Evolutionary conservation across 1,139 yeast genomes (phyloP).

Genomic region (Blastobotrys ciferrii): DNA sequence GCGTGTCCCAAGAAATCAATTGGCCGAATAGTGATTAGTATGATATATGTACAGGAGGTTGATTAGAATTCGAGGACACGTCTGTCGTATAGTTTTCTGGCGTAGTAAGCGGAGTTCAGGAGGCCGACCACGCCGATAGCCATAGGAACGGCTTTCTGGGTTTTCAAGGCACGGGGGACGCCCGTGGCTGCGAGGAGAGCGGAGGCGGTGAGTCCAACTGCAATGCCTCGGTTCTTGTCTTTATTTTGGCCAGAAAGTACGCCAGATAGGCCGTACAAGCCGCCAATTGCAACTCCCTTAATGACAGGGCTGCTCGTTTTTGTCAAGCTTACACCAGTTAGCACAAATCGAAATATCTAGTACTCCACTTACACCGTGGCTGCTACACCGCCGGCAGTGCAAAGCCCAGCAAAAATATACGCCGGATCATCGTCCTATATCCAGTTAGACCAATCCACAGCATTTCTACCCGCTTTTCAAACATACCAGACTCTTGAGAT

Average conservation of each 20-base stretch:
- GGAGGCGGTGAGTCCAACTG: slow-evolving; percentile 74
- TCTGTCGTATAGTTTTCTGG: slow-evolving; percentile 60
- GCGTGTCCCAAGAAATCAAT: too few relatives aligned
- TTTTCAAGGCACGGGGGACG: slow-evolving; percentile 60
- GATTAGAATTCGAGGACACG: slow-evolving; percentile 5
- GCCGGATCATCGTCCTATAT: slow-evolving; percentile 50
- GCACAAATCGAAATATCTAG: not conserved
- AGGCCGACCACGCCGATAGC: slow-evolving; percentile 63
- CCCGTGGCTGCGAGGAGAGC: slow-evolving; percentile 63
- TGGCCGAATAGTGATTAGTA: too few relatives aligned
- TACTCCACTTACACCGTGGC: slow-evolving; percentile 52
- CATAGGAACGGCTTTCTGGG: slow-evolving; percentile 74
- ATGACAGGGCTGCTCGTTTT: slow-evolving; percentile 76
- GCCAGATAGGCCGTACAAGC: slow-evolving; percentile 73
- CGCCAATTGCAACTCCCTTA: slow-evolving; percentile 72
- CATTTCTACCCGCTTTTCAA: not conserved
- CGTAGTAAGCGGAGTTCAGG: slow-evolving; percentile 65
- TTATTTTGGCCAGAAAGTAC: slow-evolving; percentile 69
- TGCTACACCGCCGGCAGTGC: slow-evolving; percentile 70
- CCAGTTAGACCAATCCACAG: not conserved
- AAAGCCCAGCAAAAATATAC: slow-evolving; percentile 68
- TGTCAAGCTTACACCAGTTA: slow-evolving; percentile 45
- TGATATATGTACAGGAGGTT: too few relatives aligned
- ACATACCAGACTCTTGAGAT: slow-evolving; percentile 4
- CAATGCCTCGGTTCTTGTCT: slow-evolving; percentile 64